phyloP scores from a whole-genome alignment of 2,329 filamentous ascomycete species.

The Aspergillus sp. region DNA sequence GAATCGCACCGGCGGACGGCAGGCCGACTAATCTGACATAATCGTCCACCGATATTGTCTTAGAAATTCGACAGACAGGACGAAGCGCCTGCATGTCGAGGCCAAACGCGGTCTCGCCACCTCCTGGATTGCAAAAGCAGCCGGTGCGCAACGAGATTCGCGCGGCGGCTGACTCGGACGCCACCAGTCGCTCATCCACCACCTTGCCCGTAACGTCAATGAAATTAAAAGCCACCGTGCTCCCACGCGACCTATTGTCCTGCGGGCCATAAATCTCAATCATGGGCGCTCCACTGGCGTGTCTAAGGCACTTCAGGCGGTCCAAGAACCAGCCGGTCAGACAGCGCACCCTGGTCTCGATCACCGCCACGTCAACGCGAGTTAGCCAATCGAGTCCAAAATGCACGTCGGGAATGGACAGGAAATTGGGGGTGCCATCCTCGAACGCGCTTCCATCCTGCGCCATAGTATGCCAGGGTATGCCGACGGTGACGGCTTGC shows the following conservation, averaged over 20 bases:
- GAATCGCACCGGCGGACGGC: constrained; percentile 8
- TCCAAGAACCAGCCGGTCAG: constrained; percentile 9
- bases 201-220: constrained; percentile 5
- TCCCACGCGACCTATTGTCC: background rate
- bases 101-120: constrained; percentile 5
- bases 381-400: constrained; percentile 8
- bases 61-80: background rate
- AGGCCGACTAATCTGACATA: constrained; percentile 5
- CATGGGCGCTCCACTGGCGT: constrained; percentile 5
- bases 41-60: constrained; percentile 3
- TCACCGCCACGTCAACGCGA: background rate
- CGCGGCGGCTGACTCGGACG: constrained; percentile 3
- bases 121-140: constrained; percentile 11
- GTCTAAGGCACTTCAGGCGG: constrained; percentile 3
- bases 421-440: constrained; percentile 9
- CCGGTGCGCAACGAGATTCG: constrained; percentile 9
- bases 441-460: constrained; percentile 7
- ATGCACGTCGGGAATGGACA: constrained; percentile 8
- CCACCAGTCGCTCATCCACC: constrained; percentile 12
- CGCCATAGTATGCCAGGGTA: constrained; percentile 4
- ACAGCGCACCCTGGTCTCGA: constrained; percentile 7
- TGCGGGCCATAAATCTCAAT: constrained; percentile 5
- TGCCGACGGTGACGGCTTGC: background rate
- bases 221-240: constrained; percentile 7
- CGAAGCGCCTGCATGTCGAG: background rate